Evolutionary conservation across 139 green algal species (phyloP).

Genomic region (Chloropicon primus): DNA sequence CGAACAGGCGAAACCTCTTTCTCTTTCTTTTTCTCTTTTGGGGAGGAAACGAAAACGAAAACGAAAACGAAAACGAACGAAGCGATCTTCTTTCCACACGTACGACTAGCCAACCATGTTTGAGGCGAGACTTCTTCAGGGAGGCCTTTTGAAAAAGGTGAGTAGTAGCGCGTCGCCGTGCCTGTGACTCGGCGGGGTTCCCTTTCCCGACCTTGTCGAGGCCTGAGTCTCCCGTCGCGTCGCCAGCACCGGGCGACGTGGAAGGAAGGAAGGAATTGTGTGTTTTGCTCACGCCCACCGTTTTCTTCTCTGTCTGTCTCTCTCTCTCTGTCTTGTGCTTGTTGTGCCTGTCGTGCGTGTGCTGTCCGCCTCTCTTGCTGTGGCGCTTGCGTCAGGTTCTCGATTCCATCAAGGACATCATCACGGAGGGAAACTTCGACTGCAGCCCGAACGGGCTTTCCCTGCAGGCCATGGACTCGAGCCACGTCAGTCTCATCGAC

Average conservation of each 20-base stretch:
- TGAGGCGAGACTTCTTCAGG: slow-evolving; percentile 35
- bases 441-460: slow-evolving; percentile 65
- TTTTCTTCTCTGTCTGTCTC: slow-evolving; percentile 8
- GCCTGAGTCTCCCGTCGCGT: slow-evolving; percentile 8
- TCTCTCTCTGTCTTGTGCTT: slow-evolving; percentile 13
- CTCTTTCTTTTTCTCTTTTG: too few relatives aligned
- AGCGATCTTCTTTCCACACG: too few relatives aligned
- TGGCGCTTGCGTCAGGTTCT: slow-evolving; percentile 51
- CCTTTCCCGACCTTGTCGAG: too few relatives aligned
- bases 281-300: too few relatives aligned
- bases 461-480: slow-evolving; percentile 95
- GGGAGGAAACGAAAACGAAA: too few relatives aligned
- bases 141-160: slow-evolving; percentile 19
- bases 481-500: slow-evolving; percentile 84
- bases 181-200: too few relatives aligned
- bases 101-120: too few relatives aligned
- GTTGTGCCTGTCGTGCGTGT: neutral
- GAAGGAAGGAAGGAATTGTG: slow-evolving; percentile 2
- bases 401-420: slow-evolving; percentile 92
- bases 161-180: too few relatives aligned
- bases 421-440: slow-evolving; percentile 96
- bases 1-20: too few relatives aligned
- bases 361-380: neutral
- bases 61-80: too few relatives aligned
- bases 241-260: neutral